A percentile compares a stretch with the other conserved stretches of the same genome.
Conservation (phyloP, 2,329 filamentous ascomycete species). For the Pseudocercospora cruenta region DNA sequence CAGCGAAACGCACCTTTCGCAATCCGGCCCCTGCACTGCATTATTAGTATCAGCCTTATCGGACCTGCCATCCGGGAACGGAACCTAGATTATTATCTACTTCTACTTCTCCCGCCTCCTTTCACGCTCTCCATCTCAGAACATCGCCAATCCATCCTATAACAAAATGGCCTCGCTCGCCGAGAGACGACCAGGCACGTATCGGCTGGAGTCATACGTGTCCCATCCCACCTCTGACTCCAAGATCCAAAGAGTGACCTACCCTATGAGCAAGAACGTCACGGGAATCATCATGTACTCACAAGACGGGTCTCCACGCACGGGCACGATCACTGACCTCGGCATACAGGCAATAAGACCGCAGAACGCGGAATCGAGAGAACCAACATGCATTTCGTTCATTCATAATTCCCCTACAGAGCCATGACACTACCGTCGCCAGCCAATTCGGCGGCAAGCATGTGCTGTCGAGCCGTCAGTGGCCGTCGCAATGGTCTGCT, state of each 20-base stretch:
- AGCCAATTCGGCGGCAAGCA: too few relatives aligned
- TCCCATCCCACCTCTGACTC: conserved; percentile 12
- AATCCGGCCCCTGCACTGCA: background rate
- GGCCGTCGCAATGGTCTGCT: conserved; percentile 28
- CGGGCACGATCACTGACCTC: background rate
- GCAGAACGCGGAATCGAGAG: too few relatives aligned
- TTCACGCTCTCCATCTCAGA: background rate
- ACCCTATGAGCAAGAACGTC: conserved; percentile 38
- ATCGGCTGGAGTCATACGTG: conserved; percentile 19
- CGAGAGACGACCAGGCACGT: conserved; percentile 11
- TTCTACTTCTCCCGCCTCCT: background rate
- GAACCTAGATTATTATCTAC: too few relatives aligned
- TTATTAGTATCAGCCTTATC: background rate
- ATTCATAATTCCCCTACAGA: background rate
- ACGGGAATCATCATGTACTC: conserved; percentile 41
- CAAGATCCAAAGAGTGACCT: conserved; percentile 18
- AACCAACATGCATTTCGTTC: background rate
- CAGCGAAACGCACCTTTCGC: background rate
- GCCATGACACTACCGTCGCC: background rate
- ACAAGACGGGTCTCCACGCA: conserved; percentile 20
- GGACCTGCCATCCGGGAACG: background rate
- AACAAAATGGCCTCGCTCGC: background rate
- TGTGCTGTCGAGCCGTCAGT: conserved; percentile 7
- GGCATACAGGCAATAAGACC: background rate
- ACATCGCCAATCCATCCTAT: background rate